Conservation (phyloP, 106 monocot genomes). For the Dendrobium catenatum region DNA sequence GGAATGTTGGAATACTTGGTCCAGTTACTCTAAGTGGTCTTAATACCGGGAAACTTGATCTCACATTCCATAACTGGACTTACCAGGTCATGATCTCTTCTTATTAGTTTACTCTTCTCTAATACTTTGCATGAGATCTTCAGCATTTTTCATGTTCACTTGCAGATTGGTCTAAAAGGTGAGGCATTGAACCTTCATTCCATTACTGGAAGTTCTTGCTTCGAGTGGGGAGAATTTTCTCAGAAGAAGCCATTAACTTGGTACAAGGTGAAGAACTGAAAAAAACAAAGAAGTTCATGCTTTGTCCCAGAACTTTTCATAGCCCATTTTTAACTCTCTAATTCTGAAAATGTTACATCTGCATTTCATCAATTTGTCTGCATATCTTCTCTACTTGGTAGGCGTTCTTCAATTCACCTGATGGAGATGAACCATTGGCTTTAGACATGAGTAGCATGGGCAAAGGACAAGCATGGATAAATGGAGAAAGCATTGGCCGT, state of each 20-base stretch:
- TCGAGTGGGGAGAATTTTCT: slow-evolving; percentile 69
- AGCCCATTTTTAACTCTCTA: no score
- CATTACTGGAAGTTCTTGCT: slow-evolving; percentile 57
- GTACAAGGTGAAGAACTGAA: slow-evolving; percentile 63
- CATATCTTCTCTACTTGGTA: no score
- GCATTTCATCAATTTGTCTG: no score
- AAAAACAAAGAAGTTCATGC: no score
- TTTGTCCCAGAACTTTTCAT: no score
- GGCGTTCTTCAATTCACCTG: no score
- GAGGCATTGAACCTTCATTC: slow-evolving; percentile 67
- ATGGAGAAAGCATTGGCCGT: no score
- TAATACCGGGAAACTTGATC: slow-evolving; percentile 79
- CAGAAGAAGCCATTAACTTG: slow-evolving; percentile 67
- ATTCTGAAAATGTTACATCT: no score
- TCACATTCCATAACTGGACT: slow-evolving; percentile 86
- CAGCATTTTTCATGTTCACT: neutral
- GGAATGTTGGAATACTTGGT: slow-evolving; percentile 91
- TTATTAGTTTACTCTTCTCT: neutral
- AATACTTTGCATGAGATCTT: neutral
- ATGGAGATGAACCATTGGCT: no score
- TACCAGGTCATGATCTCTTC: slow-evolving; percentile 33
- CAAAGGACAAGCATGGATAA: no score
- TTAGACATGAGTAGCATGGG: no score
- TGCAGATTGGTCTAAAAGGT: slow-evolving; percentile 87
- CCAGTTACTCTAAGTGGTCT: slow-evolving; percentile 74